Evolutionary conservation across 441 rosid genomes (phyloP), one percentile per base, ranked within the genome.

Genomic region (Gossypium davidsonii): DNA sequence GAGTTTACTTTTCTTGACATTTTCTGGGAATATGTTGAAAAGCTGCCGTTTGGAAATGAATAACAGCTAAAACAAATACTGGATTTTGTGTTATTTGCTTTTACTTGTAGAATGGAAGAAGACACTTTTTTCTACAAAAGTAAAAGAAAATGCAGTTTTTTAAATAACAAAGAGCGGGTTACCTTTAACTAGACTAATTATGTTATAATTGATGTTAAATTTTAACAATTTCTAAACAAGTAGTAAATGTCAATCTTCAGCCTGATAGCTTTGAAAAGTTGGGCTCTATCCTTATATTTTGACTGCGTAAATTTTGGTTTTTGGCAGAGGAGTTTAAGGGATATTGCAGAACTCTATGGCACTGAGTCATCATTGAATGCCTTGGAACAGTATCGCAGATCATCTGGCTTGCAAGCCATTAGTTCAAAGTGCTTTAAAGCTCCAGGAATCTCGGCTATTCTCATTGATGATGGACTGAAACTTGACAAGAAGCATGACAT

Each of bases 401-500:
- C 79, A 2, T 71, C 74, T 5, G 98, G 99, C 49, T 78, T 91
- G 75, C 67, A 84, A 51, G 81, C 87, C 63, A 79, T 88, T 56
- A 76, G 78, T 77, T 79, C 88, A 20, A 73, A 61, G 71, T 95
- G 99, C 86, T 89, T 95, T 73, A 25, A 83, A 76, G 90, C 93
- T 79, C 88, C 96, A 0, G 66, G 84, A 67, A 88, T 95, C 76
- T 84, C 97, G 80, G 92, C 86, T 20, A 23, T 90, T 18, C 91
- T 95, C 56, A 83, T 95, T 67, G 99, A 95, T 76, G 99, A 95
- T 79, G 96, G 99, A 72, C 65, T 95, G 70, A 81, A 80, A 73
- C 85, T 91, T 72, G 94, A 95, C 78, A 89, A 88, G 82, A 90
- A 70, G 81, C 95, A 80, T 72, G 89, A 83, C 72, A 26, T 89